Percentiles rank a stretch among this genome's conserved stretches.
Evolutionary conservation across 495 filamentous ascomycete species (phyloP).

Genomic region (Podospora australis): DNA sequence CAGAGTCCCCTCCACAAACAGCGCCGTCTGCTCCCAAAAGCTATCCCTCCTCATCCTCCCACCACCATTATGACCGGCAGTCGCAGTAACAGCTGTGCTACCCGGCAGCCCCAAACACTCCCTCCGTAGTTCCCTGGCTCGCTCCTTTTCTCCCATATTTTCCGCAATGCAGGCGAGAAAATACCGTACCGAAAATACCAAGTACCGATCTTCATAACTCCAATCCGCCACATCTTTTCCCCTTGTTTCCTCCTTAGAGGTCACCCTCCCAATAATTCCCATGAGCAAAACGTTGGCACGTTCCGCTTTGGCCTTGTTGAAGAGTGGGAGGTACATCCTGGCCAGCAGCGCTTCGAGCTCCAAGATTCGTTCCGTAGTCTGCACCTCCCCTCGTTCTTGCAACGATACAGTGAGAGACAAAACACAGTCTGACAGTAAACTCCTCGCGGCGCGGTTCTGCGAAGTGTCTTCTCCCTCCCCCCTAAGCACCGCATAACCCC

Average conservation of each 20-base stretch:
- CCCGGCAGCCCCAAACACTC: slow-evolving; percentile 16
- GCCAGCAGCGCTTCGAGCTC: slow-evolving; percentile 22
- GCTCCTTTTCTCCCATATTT: slow-evolving; percentile 4
- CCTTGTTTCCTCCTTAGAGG: slow-evolving; percentile 6
- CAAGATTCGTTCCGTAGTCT: slow-evolving; percentile 18
- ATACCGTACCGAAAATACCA: slow-evolving; percentile 22
- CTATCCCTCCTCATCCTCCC: slow-evolving; percentile 10
- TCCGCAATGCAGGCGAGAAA: slow-evolving; percentile 26
- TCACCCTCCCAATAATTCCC: background rate
- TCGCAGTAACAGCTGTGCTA: no score
- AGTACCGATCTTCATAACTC: slow-evolving; percentile 21
- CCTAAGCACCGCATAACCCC: slow-evolving; percentile 26
- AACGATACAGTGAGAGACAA: slow-evolving; percentile 1
- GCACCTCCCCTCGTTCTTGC: slow-evolving; percentile 2
- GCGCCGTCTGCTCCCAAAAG: slow-evolving; percentile 28
- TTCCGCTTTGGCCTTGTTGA: slow-evolving; percentile 7
- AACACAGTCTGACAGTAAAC: slow-evolving; percentile 12
- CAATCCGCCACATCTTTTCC: background rate
- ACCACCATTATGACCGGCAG: background rate
- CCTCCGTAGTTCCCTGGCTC: slow-evolving; percentile 7
- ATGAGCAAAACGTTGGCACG: slow-evolving; percentile 14
- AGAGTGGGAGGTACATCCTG: slow-evolving; percentile 27
- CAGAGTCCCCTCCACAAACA: slow-evolving; percentile 17
- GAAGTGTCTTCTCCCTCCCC: background rate
- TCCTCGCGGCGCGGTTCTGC: slow-evolving; percentile 5